These are phyloP conservation scores for Angomonas ambiguus DNA, from an alignment of 208 protist genomes.

Conservation along the genomic window DNA sequence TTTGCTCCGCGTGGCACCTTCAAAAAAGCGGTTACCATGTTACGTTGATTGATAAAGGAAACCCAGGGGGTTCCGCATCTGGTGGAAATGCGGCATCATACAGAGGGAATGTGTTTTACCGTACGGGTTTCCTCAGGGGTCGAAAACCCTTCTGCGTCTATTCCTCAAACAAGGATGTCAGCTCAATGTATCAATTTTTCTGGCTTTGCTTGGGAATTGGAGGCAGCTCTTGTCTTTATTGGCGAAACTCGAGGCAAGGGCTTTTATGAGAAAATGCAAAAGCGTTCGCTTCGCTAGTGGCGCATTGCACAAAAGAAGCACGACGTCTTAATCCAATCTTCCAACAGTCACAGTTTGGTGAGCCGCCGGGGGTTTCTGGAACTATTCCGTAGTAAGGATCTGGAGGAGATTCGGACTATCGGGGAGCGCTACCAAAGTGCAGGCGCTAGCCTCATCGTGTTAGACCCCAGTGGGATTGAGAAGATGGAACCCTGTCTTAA, in stretches of 20 bases:
- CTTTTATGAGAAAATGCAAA: conserved; percentile 12
- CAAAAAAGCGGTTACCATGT: conserved; percentile 16
- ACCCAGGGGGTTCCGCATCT: conserved; percentile 16
- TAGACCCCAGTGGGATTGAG: neutral
- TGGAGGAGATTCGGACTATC: neutral
- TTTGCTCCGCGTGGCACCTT: conserved; percentile 17
- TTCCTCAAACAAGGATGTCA: conserved; percentile 12
- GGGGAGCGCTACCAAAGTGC: neutral
- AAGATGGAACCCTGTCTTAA: conserved; percentile 1
- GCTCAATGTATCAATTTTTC: conserved; percentile 13
- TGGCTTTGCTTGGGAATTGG: conserved; percentile 9
- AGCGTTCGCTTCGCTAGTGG: conserved; percentile 14
- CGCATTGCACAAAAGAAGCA: conserved; percentile 17
- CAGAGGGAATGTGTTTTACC: conserved; percentile 16
- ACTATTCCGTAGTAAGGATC: neutral
- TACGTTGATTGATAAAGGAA: conserved; percentile 18
- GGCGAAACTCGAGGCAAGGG: conserved; percentile 9
- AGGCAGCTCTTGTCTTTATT: conserved; percentile 14
- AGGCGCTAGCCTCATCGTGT: neutral
- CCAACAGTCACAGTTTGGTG: neutral
- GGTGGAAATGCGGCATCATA: conserved; percentile 21
- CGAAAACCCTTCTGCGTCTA: conserved; percentile 12
- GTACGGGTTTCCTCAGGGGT: conserved; percentile 10
- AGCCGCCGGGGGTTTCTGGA: neutral
- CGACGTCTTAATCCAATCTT: conserved; percentile 13